phyloP scores from a whole-genome alignment of 495 filamentous ascomycete species.

The Podospora sp. region DNA sequence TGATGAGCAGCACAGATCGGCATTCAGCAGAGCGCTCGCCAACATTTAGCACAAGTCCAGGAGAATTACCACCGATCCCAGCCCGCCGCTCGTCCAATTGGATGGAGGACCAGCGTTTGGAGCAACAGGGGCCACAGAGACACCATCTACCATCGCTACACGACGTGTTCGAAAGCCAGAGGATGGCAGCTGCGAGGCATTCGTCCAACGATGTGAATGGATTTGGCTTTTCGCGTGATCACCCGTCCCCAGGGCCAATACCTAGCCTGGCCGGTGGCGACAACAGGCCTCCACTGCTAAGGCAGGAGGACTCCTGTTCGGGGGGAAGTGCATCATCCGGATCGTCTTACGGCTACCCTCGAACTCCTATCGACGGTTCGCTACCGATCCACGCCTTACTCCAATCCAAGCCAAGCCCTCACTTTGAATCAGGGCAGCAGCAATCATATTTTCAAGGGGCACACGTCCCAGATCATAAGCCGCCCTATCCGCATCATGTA shows the following conservation, averaged over 20 bases:
- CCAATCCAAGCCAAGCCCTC: slow-evolving; percentile 38
- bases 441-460: slow-evolving; percentile 16
- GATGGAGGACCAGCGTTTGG: slow-evolving; percentile 29
- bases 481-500: slow-evolving; percentile 13
- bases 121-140: slow-evolving; percentile 25
- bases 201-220: slow-evolving; percentile 27
- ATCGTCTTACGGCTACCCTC: slow-evolving; percentile 35
- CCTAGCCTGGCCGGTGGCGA: slow-evolving; percentile 22
- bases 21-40: slow-evolving; percentile 32
- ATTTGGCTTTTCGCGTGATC: slow-evolving; percentile 23
- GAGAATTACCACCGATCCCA: slow-evolving; percentile 16
- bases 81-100: slow-evolving; percentile 25
- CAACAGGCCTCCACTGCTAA: slow-evolving; percentile 33
- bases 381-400: slow-evolving; percentile 52
- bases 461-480: slow-evolving; percentile 22
- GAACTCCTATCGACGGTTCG: slow-evolving; percentile 47
- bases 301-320: slow-evolving; percentile 46
- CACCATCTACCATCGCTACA: slow-evolving; percentile 39
- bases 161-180: slow-evolving; percentile 37
- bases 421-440: slow-evolving; percentile 24
- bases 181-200: slow-evolving; percentile 16
- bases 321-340: slow-evolving; percentile 39
- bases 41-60: slow-evolving; percentile 26
- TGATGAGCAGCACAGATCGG: slow-evolving; percentile 20
- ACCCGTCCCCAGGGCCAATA: slow-evolving; percentile 19